These are phyloP conservation scores for Amylocarpus encephaloides DNA, from an alignment of 2,329 filamentous ascomycete species.

Conservation along the genomic window DNA sequence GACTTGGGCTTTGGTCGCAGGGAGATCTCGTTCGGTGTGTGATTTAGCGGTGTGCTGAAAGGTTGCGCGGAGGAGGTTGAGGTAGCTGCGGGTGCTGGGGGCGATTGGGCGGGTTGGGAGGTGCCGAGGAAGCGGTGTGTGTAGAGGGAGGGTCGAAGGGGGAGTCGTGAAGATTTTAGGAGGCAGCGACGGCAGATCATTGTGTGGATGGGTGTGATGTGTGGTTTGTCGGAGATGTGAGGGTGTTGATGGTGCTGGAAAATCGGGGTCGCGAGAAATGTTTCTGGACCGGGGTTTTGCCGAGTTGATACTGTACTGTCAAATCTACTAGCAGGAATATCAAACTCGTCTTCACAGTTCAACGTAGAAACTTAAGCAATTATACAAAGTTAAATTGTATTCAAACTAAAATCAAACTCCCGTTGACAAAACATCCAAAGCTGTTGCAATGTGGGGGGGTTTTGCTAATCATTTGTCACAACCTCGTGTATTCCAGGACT, in stretches of 20 bases:
- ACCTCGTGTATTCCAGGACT: neutral
- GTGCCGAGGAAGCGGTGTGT: too few relatives aligned
- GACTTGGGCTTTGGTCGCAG: constrained; percentile 14
- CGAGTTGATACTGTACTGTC: too few relatives aligned
- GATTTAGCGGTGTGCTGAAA: constrained; percentile 30
- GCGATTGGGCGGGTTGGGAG: neutral
- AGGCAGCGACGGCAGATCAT: constrained; percentile 38
- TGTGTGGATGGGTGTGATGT: constrained; percentile 10
- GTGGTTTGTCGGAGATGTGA: neutral
- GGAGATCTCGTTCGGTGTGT: constrained; percentile 17
- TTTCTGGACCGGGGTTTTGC: constrained; percentile 11
- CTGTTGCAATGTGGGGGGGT: too few relatives aligned
- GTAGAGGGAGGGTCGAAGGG: constrained; percentile 20
- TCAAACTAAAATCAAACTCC: too few relatives aligned
- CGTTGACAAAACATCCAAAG: too few relatives aligned
- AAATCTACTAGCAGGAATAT: too few relatives aligned
- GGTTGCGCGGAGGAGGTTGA: constrained; percentile 28
- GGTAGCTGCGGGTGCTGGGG: constrained; percentile 21
- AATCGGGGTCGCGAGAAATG: constrained; percentile 20
- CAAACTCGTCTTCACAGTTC: too few relatives aligned
- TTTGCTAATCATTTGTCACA: neutral
- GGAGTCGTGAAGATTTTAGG: constrained; percentile 12
- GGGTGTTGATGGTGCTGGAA: constrained; percentile 18
- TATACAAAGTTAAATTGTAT: too few relatives aligned
- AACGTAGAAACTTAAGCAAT: too few relatives aligned